A percentile compares a stretch with the other conserved stretches of the same genome.
Conservation (phyloP, 148 eudicot genomes). For the Cornus controversa region DNA sequence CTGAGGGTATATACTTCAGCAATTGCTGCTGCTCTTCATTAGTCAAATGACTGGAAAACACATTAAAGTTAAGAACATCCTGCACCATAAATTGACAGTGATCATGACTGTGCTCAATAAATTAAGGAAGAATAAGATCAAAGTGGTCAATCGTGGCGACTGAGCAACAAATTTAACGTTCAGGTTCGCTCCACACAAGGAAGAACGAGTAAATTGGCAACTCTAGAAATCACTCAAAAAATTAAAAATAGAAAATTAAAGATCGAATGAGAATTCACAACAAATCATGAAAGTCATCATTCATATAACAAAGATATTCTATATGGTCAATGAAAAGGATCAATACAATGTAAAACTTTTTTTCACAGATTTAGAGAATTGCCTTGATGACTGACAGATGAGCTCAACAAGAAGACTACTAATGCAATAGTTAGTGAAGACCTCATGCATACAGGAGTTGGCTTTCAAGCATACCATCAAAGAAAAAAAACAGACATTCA, state of each 20-base stretch:
- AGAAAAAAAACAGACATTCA: conserved; percentile 11
- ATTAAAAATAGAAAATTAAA: too few species aligned
- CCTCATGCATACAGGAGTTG: not conserved
- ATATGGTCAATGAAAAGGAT: not conserved
- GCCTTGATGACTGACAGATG: not conserved
- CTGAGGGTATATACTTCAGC: conserved; percentile 66
- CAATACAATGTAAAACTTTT: not conserved
- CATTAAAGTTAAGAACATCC: conserved; percentile 68
- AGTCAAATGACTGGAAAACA: conserved; percentile 52
- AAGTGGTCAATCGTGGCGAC: not conserved
- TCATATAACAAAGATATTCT: not conserved
- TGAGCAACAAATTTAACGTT: not conserved
- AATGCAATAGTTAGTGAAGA: not conserved
- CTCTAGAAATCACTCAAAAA: too few species aligned
- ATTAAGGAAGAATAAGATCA: not conserved
- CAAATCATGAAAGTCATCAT: too few species aligned
- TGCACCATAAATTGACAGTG: conserved; percentile 29
- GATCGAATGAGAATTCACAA: too few species aligned
- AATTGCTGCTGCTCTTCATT: conserved; percentile 68
- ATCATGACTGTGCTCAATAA: conserved; percentile 1
- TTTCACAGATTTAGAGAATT: conserved; percentile 3
- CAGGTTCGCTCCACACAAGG: not conserved
- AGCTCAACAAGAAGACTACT: not conserved
- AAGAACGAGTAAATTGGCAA: too few species aligned
- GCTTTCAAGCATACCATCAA: not conserved